Conservation (phyloP, 202 grass and related monocot genomes). For the Brachypodium distachyon region DNA sequence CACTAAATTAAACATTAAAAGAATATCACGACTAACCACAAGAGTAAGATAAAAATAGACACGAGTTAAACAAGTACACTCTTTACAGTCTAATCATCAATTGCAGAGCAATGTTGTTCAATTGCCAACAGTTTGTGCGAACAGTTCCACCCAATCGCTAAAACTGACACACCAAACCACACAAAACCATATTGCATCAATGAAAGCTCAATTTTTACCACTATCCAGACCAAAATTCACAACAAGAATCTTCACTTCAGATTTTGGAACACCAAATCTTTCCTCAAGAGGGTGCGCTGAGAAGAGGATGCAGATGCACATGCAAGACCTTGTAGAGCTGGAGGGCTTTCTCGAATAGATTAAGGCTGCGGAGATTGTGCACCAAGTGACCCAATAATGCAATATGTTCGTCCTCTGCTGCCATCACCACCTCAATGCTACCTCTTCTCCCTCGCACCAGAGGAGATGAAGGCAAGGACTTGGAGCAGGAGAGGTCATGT, state of each 20-base stretch:
- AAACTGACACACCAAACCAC: not conserved
- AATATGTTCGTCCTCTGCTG: slow-evolving; percentile 33
- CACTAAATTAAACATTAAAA: not conserved
- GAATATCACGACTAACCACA: not conserved
- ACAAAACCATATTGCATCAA: not conserved
- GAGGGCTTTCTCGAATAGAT: slow-evolving; percentile 63
- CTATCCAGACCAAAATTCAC: not conserved
- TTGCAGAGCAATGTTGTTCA: not conserved
- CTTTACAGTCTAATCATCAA: not conserved
- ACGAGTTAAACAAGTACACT: not conserved
- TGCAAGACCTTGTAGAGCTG: slow-evolving; percentile 64
- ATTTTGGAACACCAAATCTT: not conserved
- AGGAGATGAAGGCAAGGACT: not conserved
- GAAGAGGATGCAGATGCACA: not conserved
- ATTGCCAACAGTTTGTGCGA: not conserved
- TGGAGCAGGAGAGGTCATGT: slow-evolving; percentile 12
- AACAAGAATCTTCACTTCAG: not conserved
- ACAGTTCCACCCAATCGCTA: not conserved
- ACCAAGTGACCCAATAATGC: slow-evolving; percentile 42
- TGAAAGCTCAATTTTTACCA: not conserved
- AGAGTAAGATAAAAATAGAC: not conserved
- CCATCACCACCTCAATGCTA: not conserved
- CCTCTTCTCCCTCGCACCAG: not conserved
- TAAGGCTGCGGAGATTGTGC: slow-evolving; percentile 29
- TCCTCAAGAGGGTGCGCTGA: not conserved